Evolutionary conservation across 495 filamentous ascomycete species (phyloP), one percentile per base, ranked within the genome.

Genomic region (Umbilicaria muhlenbergii): DNA sequence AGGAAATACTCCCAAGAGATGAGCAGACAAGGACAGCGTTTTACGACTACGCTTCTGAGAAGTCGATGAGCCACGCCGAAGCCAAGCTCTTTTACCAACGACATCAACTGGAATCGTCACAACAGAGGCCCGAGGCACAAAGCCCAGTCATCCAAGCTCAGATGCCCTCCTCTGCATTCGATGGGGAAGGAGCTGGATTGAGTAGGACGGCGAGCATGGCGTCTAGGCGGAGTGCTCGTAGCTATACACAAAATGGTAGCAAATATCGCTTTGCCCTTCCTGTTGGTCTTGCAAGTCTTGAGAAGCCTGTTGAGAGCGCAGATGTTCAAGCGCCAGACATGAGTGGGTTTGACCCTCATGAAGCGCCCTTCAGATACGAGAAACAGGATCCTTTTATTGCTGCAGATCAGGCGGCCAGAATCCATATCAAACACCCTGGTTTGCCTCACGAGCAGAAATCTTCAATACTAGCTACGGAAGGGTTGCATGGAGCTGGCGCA

Each of bases 11-110:
- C 36, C 17, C 17, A 11, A 17, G 36, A 14, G 17, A 17, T 28
- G 4, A 28, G 24, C 39, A 32, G 3, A 13, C 50, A 46, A 84
- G 76, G 61, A 92, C 86, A 2, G 78, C 86, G 6, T 84, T 80
- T 49, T 91, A 86, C 59, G 83, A 91, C 59, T 78, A 82, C 55
- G 75, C 83, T n/a, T 77, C 78, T 45, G 89, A 98, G 58, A 91
- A 88, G 54, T 82, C 84, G 48, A 77, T 89, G 71, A 86, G 77
- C 47, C 85, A 95, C 61, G 73, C 81, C 16, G 89, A 98, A 54
- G 84, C 89, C 32, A 95, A 91, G 58, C 70, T 94, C 24, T 88
- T 95, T 66, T 98, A 94, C 61, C 91, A 94, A 55, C 73, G 86
- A 46, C 86, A 85, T 60, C 83, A 87, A 60, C 63, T 78, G 16